These are phyloP conservation scores for Symbiodinium natans DNA, from an alignment of 73 alveolate genomes.

Conservation along the genomic window DNA sequence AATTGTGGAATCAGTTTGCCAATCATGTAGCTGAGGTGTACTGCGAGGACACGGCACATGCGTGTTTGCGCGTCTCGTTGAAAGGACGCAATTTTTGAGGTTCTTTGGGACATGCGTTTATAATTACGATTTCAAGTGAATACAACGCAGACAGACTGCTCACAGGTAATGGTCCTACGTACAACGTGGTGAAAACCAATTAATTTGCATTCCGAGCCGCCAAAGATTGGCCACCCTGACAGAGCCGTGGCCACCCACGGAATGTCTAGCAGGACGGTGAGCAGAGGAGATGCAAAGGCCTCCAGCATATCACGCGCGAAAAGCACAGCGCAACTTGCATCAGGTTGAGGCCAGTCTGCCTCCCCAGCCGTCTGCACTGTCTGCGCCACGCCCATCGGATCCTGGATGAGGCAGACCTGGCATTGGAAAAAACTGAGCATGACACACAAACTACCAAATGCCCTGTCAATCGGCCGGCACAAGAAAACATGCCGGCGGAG, in stretches of 20 bases:
- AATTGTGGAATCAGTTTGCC: no score
- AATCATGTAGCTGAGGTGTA: no score
- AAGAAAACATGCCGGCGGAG: conserved; percentile 2
- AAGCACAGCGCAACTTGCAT: not conserved
- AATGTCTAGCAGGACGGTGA: conserved; percentile 75
- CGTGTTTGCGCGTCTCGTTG: no score
- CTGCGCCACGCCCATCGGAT: conserved; percentile 82
- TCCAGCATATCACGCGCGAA: not conserved
- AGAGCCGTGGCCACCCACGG: conserved; percentile 86
- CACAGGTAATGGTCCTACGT: no score
- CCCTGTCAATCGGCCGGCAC: no score
- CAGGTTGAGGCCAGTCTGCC: not conserved
- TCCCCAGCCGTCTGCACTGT: conserved; percentile 89
- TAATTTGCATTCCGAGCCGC: no score
- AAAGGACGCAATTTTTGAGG: no score
- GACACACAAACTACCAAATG: not conserved
- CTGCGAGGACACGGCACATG: no score
- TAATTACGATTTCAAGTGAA: no score
- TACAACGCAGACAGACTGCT: no score
- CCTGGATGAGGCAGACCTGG: conserved; percentile 75
- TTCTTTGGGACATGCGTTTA: no score
- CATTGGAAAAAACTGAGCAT: not conserved
- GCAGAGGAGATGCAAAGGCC: conserved; percentile 90
- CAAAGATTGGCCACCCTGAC: conserved; percentile 80
- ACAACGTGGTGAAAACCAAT: no score